Evolutionary conservation across 345 rosid genomes (phyloP).

Genomic region (Balakata baccata): DNA sequence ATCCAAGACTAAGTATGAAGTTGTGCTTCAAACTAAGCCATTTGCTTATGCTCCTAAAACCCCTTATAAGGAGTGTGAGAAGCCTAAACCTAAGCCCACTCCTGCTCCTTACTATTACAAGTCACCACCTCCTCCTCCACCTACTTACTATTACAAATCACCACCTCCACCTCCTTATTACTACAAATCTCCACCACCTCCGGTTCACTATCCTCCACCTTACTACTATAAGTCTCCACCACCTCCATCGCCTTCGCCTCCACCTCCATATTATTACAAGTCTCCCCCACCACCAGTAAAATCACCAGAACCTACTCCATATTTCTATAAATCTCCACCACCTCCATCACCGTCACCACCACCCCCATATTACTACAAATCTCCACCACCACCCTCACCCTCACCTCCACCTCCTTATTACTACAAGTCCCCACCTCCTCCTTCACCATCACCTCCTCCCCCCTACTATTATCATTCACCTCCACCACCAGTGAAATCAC

Average conservation of each 20-base stretch:
- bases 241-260: not conserved
- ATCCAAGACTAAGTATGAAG: conserved; percentile 23
- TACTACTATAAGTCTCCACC: conserved; percentile 13
- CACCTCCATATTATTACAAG: conserved; percentile 5
- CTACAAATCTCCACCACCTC: conserved; percentile 20
- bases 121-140: conserved; percentile 25
- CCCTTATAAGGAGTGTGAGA: conserved; percentile 26
- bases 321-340: conserved; percentile 11
- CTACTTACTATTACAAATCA: not conserved
- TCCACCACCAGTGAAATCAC: not conserved
- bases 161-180: conserved; percentile 22
- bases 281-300: conserved; percentile 7
- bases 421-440: conserved; percentile 9
- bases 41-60: conserved; percentile 37
- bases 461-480: conserved; percentile 3
- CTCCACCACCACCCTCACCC: conserved; percentile 5
- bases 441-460: not conserved
- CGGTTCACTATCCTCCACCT: conserved; percentile 8
- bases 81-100: conserved; percentile 10
- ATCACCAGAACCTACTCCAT: not conserved
- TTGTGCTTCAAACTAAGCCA: conserved; percentile 22
- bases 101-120: conserved; percentile 29
- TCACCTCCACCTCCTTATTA: conserved; percentile 12
- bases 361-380: conserved; percentile 10
- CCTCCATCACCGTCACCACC: conserved; percentile 2